Conservation (phyloP, 192 early-diverging fungal genomes). For the Cladochytrium replicatum region DNA sequence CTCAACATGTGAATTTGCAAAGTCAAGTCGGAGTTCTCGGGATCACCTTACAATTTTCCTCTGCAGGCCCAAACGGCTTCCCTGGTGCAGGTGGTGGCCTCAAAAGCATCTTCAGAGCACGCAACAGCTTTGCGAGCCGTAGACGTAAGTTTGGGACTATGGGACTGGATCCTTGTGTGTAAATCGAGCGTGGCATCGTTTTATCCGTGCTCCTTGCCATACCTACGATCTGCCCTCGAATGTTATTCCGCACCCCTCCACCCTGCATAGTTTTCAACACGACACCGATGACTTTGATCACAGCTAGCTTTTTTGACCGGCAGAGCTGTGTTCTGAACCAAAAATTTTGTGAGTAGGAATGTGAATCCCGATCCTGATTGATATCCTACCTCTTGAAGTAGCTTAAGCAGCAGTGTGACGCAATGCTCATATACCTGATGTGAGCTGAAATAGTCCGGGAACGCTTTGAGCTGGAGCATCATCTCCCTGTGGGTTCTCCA, state of each 20-base stretch:
- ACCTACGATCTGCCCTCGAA: slow-evolving; percentile 31
- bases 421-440: slow-evolving; percentile 35
- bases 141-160: slow-evolving; percentile 34
- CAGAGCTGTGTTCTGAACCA: slow-evolving; percentile 29
- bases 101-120: no score
- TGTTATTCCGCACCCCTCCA: slow-evolving; percentile 25
- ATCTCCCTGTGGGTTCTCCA: slow-evolving; percentile 35
- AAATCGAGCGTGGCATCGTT: slow-evolving; percentile 22
- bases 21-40: no score
- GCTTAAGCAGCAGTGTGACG: slow-evolving; percentile 33
- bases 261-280: slow-evolving; percentile 19
- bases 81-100: no score
- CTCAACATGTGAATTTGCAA: no score
- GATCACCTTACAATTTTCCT: no score
- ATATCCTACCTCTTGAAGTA: slow-evolving; percentile 25
- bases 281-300: slow-evolving; percentile 22
- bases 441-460: slow-evolving; percentile 35
- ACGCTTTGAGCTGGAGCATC: slow-evolving; percentile 25
- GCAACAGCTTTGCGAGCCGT: slow-evolving; percentile 16
- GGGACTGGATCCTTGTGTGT: slow-evolving; percentile 29
- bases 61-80: no score
- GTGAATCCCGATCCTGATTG: neutral
- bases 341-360: slow-evolving; percentile 2
- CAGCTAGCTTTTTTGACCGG: slow-evolving; percentile 34
- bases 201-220: slow-evolving; percentile 18